These are phyloP conservation scores for Luzula sylvatica DNA, from an alignment of 176 grass and related monocot species.

Conservation along the genomic window DNA sequence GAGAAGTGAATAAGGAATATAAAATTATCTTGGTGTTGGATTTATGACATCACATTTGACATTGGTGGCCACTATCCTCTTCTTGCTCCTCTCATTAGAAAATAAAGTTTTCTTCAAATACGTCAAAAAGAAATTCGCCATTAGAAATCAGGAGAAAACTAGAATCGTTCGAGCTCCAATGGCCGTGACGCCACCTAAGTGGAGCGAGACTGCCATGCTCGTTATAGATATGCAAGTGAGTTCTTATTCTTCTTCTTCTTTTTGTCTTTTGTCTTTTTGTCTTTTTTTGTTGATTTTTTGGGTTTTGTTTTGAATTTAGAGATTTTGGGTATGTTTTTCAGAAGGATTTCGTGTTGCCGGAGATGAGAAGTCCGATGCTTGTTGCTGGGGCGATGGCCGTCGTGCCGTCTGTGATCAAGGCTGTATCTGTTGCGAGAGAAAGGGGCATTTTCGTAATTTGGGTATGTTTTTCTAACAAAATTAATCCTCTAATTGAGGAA, in stretches of 20 bases:
- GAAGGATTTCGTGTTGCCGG: constrained; percentile 58
- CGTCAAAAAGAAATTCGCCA: constrained; percentile 29
- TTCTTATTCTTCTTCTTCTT: too few species aligned
- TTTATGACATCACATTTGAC: constrained; percentile 49
- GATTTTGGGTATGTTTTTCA: neutral
- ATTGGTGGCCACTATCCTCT: constrained; percentile 27
- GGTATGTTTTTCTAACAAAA: constrained; percentile 22
- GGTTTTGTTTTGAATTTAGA: neutral
- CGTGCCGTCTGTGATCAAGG: constrained; percentile 33
- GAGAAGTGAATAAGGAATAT: too few species aligned
- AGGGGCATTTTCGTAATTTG: constrained; percentile 67
- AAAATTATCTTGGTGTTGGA: constrained; percentile 14
- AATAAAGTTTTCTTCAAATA: constrained; percentile 30
- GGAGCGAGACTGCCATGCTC: constrained; percentile 53
- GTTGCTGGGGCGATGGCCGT: constrained; percentile 39
- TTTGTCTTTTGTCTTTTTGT: neutral
- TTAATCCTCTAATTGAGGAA: neutral
- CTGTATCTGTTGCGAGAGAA: constrained; percentile 35
- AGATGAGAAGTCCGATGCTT: constrained; percentile 39
- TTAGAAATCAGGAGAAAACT: neutral
- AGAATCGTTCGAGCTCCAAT: neutral
- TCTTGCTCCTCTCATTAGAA: constrained; percentile 33
- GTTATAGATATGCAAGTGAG: constrained; percentile 73
- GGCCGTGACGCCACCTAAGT: constrained; percentile 13
- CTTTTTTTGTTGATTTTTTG: neutral